These are phyloP conservation scores for Plasmopara muralis DNA, from an alignment of 352 stramenopile genomes.

Conservation along the genomic window DNA sequence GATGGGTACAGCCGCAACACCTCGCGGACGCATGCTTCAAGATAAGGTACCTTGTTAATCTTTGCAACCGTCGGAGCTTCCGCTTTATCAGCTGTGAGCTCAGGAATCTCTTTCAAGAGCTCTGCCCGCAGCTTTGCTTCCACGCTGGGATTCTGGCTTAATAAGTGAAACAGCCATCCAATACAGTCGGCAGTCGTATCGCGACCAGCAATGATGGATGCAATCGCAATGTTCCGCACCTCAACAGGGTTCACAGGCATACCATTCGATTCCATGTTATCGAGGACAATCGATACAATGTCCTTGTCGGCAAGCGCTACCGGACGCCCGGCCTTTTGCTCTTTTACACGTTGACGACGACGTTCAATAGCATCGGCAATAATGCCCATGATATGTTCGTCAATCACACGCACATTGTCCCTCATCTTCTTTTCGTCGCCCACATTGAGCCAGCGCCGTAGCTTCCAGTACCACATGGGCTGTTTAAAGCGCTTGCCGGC, in stretches of 20 bases:
- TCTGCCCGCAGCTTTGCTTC: neutral
- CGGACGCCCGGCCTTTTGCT: slow-evolving; percentile 6
- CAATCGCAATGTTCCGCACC: neutral
- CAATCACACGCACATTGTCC: slow-evolving; percentile 28
- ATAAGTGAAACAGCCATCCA: neutral
- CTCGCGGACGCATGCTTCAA: slow-evolving; percentile 1
- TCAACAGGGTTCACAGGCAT: neutral
- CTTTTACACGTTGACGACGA: slow-evolving; percentile 12
- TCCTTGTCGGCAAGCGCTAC: slow-evolving; percentile 18
- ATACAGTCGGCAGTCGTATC: neutral
- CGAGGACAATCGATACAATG: slow-evolving; percentile 26
- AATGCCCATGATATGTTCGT: slow-evolving; percentile 33
- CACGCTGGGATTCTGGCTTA: neutral
- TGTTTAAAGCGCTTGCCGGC: slow-evolving; percentile 28
- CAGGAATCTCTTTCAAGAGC: neutral
- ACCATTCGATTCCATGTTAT: neutral
- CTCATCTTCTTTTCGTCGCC: slow-evolving; percentile 31
- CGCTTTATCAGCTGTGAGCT: neutral
- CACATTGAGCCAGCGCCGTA: slow-evolving; percentile 37
- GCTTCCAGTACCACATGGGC: slow-evolving; percentile 16
- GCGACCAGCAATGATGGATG: neutral
- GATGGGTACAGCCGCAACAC: slow-evolving; percentile 2
- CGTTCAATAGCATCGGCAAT: slow-evolving; percentile 33
- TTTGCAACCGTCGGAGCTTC: neutral
- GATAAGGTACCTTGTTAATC: neutral